phyloP scores from a whole-genome alignment of 306 rosid genomes.

The Rosa multiflora region DNA sequence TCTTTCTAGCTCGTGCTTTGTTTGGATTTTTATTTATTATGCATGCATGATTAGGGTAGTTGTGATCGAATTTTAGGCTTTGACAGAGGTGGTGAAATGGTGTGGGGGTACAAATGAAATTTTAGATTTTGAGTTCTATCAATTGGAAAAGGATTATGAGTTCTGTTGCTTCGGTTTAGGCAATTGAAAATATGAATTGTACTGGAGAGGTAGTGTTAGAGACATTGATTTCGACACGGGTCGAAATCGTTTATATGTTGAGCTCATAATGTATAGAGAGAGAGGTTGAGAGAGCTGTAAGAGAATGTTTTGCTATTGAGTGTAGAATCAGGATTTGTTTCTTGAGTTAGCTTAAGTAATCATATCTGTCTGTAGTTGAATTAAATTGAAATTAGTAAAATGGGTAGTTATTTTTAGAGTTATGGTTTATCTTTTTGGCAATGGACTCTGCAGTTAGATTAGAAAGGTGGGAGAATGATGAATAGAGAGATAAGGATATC shows the following conservation, averaged over 20 bases:
- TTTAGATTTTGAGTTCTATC: background rate
- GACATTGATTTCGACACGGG: background rate
- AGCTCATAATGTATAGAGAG: background rate
- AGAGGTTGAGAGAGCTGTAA: background rate
- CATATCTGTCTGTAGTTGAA: background rate
- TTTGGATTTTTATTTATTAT: background rate
- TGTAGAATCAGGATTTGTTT: background rate
- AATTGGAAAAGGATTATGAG: background rate
- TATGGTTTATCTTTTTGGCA: background rate
- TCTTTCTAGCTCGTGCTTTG: background rate
- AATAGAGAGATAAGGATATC: background rate
- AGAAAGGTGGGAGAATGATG: background rate
- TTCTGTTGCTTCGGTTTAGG: background rate
- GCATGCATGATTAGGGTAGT: background rate
- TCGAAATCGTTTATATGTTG: background rate
- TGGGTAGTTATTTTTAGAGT: background rate
- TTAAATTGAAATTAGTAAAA: background rate
- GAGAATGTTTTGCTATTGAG: background rate
- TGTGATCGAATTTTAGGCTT: background rate
- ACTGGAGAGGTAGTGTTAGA: background rate
- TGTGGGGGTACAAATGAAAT: too few relatives aligned
- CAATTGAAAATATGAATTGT: background rate
- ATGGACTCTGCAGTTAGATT: background rate
- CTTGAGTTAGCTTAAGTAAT: background rate
- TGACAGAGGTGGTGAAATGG: background rate